Base-by-base conservation (phyloP, 306 rosid species). In the Gillenia trifoliata region DNA sequence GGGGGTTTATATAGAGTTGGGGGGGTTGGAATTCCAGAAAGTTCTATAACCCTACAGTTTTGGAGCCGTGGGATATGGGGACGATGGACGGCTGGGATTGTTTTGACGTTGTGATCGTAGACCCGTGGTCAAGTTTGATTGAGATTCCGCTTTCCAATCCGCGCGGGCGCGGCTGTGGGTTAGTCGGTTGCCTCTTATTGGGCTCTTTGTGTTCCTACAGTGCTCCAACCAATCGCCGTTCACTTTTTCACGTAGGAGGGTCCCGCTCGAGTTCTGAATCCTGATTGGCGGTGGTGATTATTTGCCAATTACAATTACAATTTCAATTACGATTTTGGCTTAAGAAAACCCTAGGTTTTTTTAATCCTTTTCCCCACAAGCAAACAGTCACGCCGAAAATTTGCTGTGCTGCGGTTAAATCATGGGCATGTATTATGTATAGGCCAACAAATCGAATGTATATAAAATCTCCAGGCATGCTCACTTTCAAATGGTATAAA, bases 1-100 rank as follows among this genome's bases (percentile, higher is more conserved):
- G 30, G 79, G 79, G 54, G 73, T 0, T 76, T 86, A 76, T 82
- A 86, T 82, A 81, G 76, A 30, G 40, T 23, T 61, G 17, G 5
- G 28, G 22, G 70, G 74, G 73, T 74, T 75, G 38, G 72, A n/a
- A 36, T 83, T 68, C 93, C 68, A 89, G 91, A 87, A 85, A 73
- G 78, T 87, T 87, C 91, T 17, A 17, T 30, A 59, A 67, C 73
- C 72, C 74, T 62, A 22, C 8, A 20, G 55, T 15, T 66, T 19
- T 3, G 66, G 29, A n/a, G 63, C 84, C 80, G 77, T 75, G 76
- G 41, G 67, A 40, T 38, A 6, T 4, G 31, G 20, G 4, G 19
- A 1, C 3, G 8, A 13, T 4, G 68, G 56, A 57, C 76, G 76
- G 76, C 43, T 66, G 23, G 71, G 74, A 71, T 15, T 17, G 67